Evolutionary conservation across 2,329 filamentous ascomycete species (phyloP), one percentile per base, ranked within the genome.

Genomic region (Arthrobotrys megalospora): DNA sequence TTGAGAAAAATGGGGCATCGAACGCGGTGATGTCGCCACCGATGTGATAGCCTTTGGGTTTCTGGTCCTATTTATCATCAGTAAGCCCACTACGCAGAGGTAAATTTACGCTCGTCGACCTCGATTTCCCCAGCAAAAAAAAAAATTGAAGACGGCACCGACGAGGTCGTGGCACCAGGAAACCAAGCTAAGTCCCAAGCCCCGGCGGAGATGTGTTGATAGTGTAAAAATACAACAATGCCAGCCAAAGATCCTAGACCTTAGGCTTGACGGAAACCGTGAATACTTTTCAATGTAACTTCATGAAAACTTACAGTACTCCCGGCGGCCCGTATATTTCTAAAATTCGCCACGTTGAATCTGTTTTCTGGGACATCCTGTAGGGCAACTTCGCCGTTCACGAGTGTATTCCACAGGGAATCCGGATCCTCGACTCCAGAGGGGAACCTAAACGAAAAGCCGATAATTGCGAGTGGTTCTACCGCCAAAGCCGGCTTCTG

Each of bases 1-100:
- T 94, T 84, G 93, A 94, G 88, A 95, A 95, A 85, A 95, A 94
- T 0, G 91, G 87, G 14, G 92, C 91, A 82, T 95, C 92, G 82
- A 95, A 95, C 52, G 92, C 86, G 70, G 91, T 91, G 0, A 92
- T 92, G 77, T 94, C 88, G 79, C 93, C 93, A 88, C 85, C 90
- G 84, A 80, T 83, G 83, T 3, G 83, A 83, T 50, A 80, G 19
- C 77, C 65, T 76, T 81, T 47, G 16, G 53, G 67, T 34, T 63
- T 70, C 43, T 50, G 16, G 4, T 50, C 28, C 53, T 60, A 24
- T 11, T 47, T 7, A 12, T n/a, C 8, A n/a, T 53, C n/a, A 38
- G 45, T 14, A 34, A 36, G 2, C 1, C 8, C 10, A 28, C 43
- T 34, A 41, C 28, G 6, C 16, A 16, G 21, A 32, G 5, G 5